These are phyloP conservation scores for Pyrenochaeta sp. DNA, from an alignment of 2,329 filamentous ascomycete genomes.

Conservation along the genomic window DNA sequence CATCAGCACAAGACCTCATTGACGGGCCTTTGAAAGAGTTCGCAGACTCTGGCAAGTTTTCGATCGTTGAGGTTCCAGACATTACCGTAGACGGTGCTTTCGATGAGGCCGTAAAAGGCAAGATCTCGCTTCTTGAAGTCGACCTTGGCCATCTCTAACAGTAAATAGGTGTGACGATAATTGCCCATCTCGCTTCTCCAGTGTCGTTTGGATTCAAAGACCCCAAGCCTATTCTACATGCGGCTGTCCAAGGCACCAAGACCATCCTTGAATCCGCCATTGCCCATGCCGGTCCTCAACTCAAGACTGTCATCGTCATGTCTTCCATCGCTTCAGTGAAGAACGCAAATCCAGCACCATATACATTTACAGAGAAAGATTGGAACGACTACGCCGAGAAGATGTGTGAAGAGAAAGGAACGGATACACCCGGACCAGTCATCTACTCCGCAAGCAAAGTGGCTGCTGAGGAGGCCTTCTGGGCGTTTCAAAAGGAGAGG, in stretches of 20 bases:
- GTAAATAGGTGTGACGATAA: constrained; percentile 23
- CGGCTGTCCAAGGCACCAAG: constrained; percentile 29
- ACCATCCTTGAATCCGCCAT: constrained; percentile 26
- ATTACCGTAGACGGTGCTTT: constrained; percentile 35
- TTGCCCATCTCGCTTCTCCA: constrained; percentile 31
- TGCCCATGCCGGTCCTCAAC: constrained; percentile 26
- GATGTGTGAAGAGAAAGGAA: constrained; percentile 29
- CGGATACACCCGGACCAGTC: constrained; percentile 31
- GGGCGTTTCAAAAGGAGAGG: constrained; percentile 44
- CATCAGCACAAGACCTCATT: constrained; percentile 23
- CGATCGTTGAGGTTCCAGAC: constrained; percentile 34
- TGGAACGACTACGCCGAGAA: constrained; percentile 35
- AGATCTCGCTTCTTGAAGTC: too few relatives aligned
- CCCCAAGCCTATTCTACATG: constrained; percentile 26
- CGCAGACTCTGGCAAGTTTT: constrained; percentile 23
- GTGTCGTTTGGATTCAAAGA: constrained; percentile 28
- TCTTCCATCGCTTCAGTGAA: constrained; percentile 29
- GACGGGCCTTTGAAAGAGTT: constrained; percentile 27
- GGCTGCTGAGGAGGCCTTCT: constrained; percentile 34
- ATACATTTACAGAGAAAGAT: constrained; percentile 29
- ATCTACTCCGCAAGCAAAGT: constrained; percentile 40
- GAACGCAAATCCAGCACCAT: constrained; percentile 13
- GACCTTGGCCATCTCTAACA: too few relatives aligned
- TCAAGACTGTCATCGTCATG: constrained; percentile 36
- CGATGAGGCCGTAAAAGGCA: constrained; percentile 35